A percentile compares a stretch with the other conserved stretches of the same genome.
phyloP scores from a whole-genome alignment of 495 filamentous ascomycete species.

The Hypoxylon lenormandii region DNA sequence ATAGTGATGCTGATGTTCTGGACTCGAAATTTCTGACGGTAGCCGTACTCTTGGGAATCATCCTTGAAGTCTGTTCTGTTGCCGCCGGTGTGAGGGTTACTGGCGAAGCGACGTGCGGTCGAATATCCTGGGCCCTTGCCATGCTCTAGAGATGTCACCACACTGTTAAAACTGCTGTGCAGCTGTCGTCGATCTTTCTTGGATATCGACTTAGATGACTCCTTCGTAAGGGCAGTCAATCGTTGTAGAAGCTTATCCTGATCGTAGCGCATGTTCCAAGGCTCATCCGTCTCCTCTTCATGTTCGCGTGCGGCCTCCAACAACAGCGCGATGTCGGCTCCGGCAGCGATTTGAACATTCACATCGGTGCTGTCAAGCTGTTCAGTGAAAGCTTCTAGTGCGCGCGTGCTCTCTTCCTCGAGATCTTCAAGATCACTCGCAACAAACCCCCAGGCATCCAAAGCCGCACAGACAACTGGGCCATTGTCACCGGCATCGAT shows the following conservation, averaged over 20 bases:
- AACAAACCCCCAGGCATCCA: slow-evolving; percentile 89
- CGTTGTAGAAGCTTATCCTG: slow-evolving; percentile 71
- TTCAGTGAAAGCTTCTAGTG: slow-evolving; percentile 88
- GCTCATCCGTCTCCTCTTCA: slow-evolving; percentile 71
- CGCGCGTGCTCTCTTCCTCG: slow-evolving; percentile 75
- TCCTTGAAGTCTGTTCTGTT: slow-evolving; percentile 76
- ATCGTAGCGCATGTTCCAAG: slow-evolving; percentile 57
- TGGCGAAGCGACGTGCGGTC: slow-evolving; percentile 54
- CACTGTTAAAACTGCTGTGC: slow-evolving; percentile 81
- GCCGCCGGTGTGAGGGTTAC: slow-evolving; percentile 58
- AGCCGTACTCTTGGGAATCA: slow-evolving; percentile 80
- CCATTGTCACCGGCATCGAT: slow-evolving; percentile 80
- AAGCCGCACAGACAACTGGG: slow-evolving; percentile 81
- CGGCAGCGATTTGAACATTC: slow-evolving; percentile 84
- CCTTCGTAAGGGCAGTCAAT: slow-evolving; percentile 63
- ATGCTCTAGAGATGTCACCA: slow-evolving; percentile 84
- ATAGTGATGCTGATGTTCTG: slow-evolving; percentile 80
- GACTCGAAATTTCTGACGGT: slow-evolving; percentile 79
- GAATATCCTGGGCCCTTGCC: slow-evolving; percentile 63
- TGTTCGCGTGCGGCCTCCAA: slow-evolving; percentile 82
- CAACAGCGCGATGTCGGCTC: slow-evolving; percentile 88
- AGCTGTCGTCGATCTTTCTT: slow-evolving; percentile 83
- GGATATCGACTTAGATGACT: slow-evolving; percentile 77
- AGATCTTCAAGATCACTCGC: slow-evolving; percentile 86
- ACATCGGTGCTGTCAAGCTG: slow-evolving; percentile 84